phyloP scores from a whole-genome alignment of 164 flowering plant genomes.

The Dillenia turbinata region DNA sequence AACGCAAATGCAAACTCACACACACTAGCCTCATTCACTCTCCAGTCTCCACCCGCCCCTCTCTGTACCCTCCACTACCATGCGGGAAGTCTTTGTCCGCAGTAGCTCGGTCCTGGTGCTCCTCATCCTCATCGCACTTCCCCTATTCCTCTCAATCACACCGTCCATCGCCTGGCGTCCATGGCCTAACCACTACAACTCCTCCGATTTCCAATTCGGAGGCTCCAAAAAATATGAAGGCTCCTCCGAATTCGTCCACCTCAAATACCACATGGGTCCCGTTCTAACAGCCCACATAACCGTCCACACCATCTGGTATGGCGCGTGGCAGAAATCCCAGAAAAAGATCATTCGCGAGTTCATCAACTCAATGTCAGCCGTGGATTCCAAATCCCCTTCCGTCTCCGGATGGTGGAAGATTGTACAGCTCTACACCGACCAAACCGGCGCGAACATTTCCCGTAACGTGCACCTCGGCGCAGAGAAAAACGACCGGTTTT shows the following conservation, averaged over 20 bases:
- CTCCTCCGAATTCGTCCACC: constrained; percentile 63
- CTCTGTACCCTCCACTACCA: constrained; percentile 4
- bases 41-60: not conserved
- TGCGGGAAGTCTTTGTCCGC: constrained; percentile 3
- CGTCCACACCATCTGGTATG: constrained; percentile 77
- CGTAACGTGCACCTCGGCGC: constrained; percentile 43
- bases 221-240: constrained; percentile 58
- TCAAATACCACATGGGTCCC: constrained; percentile 79
- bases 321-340: constrained; percentile 49
- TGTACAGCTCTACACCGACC: constrained; percentile 82
- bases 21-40: no score
- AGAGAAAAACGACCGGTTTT: constrained; percentile 84
- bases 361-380: constrained; percentile 62
- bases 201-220: constrained; percentile 26
- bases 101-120: constrained; percentile 3
- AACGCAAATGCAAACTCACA: not conserved
- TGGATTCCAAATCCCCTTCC: constrained; percentile 40
- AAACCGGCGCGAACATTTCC: constrained; percentile 76
- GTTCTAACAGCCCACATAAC: constrained; percentile 69
- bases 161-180: constrained; percentile 44
- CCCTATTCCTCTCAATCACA: constrained; percentile 6
- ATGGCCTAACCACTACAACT: constrained; percentile 41
- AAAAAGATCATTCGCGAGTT: constrained; percentile 69
- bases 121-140: constrained; percentile 6
- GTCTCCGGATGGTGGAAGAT: constrained; percentile 86